A percentile compares a stretch with the other conserved stretches of the same genome.
Evolutionary conservation across 2,329 filamentous ascomycete species (phyloP).

Genomic region (Alternaria sp.): DNA sequence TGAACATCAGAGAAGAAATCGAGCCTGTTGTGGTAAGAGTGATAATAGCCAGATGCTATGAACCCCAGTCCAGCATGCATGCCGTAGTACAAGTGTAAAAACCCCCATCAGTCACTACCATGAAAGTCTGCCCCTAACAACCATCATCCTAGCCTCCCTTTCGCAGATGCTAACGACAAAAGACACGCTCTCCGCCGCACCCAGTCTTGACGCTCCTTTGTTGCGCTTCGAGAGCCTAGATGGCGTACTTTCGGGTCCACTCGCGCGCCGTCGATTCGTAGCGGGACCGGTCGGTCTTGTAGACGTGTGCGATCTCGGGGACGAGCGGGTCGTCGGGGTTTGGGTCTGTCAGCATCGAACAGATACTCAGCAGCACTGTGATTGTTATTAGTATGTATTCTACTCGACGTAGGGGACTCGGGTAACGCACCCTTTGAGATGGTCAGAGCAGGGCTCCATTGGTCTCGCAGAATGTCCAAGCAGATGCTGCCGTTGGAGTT

Average conservation of each 20-base stretch:
- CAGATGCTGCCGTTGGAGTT: constrained; percentile 99
- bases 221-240: constrained; percentile 59
- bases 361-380: constrained; percentile 94
- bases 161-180: constrained; percentile 32
- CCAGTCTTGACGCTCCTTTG: background rate
- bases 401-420: background rate
- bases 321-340: constrained; percentile 99
- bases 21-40: constrained; percentile 36
- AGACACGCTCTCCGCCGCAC: constrained; percentile 15
- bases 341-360: constrained; percentile 99
- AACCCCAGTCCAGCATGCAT: constrained; percentile 39
- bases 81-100: constrained; percentile 29
- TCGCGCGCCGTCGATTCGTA: constrained; percentile 97
- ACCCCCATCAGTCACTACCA: constrained; percentile 38
- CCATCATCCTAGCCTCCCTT: constrained; percentile 23
- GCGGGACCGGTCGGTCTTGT: constrained; percentile 96
- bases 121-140: constrained; percentile 23
- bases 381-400: constrained; percentile 2
- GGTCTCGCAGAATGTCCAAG: constrained; percentile 95
- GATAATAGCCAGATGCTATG: constrained; percentile 42
- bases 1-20: constrained; percentile 8
- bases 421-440: constrained; percentile 86
- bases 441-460: constrained; percentile 98
- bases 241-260: constrained; percentile 99
- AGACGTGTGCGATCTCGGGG: constrained; percentile 98